Evolutionary conservation across 495 filamentous ascomycete genomes (phyloP).

Genomic region (Penicillium tannophilum): DNA sequence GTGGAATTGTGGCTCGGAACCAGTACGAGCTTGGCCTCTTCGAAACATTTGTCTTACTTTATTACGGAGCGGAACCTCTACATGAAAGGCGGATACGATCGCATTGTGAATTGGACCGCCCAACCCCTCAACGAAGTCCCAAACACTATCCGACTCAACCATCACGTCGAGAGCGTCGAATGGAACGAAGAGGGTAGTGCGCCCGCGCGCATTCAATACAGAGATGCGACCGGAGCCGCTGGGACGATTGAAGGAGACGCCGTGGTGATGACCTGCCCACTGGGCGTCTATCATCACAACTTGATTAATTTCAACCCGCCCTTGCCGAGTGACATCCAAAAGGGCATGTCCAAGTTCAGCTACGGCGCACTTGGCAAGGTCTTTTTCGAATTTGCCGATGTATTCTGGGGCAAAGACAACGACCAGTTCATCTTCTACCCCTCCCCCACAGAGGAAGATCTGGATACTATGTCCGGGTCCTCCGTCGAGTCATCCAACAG

Average conservation of each 20-base stretch:
- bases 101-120: constrained; percentile 29
- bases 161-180: constrained; percentile 21
- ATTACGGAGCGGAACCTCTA: constrained; percentile 31
- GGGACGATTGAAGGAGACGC: constrained; percentile 18
- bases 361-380: constrained; percentile 30
- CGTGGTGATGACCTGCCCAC: constrained; percentile 25
- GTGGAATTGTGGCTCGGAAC: constrained; percentile 29
- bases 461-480: constrained; percentile 14
- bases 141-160: constrained; percentile 22
- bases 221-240: constrained; percentile 15
- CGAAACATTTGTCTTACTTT: constrained; percentile 28
- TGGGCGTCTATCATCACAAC: constrained; percentile 29
- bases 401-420: constrained; percentile 31
- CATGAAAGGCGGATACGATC: constrained; percentile 31
- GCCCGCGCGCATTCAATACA: constrained; percentile 18
- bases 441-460: constrained; percentile 19
- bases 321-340: constrained; percentile 29
- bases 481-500: constrained; percentile 19
- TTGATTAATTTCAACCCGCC: constrained; percentile 27
- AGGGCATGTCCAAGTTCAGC: constrained; percentile 23
- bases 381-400: constrained; percentile 30
- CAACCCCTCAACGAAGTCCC: constrained; percentile 16
- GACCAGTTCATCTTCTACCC: constrained; percentile 32
- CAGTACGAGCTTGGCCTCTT: constrained; percentile 24
- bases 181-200: constrained; percentile 21